phyloP scores from a whole-genome alignment of 2,329 filamentous ascomycete genomes.

The Exophiala alcalophila region DNA sequence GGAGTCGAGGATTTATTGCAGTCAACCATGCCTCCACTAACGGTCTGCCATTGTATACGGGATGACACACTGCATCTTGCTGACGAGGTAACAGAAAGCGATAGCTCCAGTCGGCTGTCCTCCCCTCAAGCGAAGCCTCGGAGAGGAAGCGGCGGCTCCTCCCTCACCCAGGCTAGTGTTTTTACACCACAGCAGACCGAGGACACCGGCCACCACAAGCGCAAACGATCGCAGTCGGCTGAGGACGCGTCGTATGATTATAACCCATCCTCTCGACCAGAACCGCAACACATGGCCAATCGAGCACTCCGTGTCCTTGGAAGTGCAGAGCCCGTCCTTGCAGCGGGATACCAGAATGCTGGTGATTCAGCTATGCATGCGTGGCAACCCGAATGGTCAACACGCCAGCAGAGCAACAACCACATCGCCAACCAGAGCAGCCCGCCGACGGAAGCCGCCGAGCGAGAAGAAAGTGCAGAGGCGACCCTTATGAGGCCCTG shows the following conservation, averaged over 20 bases:
- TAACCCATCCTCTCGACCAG: slow-evolving; percentile 10
- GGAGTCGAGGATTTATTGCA: slow-evolving; percentile 20
- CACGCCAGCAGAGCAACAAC: too few species aligned
- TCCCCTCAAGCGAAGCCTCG: slow-evolving; percentile 13
- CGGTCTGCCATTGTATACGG: slow-evolving; percentile 14
- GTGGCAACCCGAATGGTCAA: slow-evolving; percentile 12
- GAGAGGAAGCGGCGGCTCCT: slow-evolving; percentile 9
- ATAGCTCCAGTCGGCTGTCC: slow-evolving; percentile 13
- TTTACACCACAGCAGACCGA: slow-evolving; percentile 7
- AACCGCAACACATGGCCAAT: slow-evolving; percentile 28
- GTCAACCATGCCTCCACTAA: slow-evolving; percentile 18
- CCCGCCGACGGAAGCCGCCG: too few species aligned
- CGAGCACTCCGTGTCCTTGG: slow-evolving; percentile 27
- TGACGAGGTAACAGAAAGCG: slow-evolving; percentile 16
- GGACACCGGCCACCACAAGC: slow-evolving; percentile 12
- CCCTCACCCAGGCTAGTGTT: slow-evolving; percentile 1
- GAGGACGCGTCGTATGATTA: slow-evolving; percentile 12
- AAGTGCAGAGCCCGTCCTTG: slow-evolving; percentile 13
- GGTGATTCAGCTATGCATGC: slow-evolving; percentile 17
- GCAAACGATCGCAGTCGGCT: slow-evolving; percentile 15
- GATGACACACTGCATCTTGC: too few species aligned
- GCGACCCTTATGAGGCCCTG: slow-evolving; percentile 37
- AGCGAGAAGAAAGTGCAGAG: slow-evolving; percentile 48
- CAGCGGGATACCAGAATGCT: slow-evolving; percentile 17
- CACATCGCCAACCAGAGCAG: too few species aligned